These are phyloP conservation scores for Medicago arabica DNA, from an alignment of 306 rosid genomes.

Conservation along the genomic window DNA sequence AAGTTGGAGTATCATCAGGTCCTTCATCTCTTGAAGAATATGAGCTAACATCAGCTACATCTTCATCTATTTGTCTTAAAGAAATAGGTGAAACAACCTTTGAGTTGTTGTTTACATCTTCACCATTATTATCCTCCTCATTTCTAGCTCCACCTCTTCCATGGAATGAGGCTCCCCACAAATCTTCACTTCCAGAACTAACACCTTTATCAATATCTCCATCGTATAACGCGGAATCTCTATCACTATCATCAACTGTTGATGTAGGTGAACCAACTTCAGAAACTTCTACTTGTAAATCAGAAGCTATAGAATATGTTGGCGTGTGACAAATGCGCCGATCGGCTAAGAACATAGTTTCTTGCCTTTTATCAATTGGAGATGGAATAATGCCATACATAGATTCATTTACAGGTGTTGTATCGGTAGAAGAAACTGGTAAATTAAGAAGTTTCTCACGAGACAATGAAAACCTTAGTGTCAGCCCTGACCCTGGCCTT, in stretches of 20 bases:
- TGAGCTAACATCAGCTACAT: slow-evolving; percentile 40
- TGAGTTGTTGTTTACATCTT: slow-evolving; percentile 30
- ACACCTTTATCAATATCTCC: slow-evolving; percentile 67
- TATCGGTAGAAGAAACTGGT: slow-evolving; percentile 29
- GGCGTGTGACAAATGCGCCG: slow-evolving; percentile 61
- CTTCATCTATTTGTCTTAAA: slow-evolving; percentile 44
- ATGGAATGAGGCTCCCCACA: slow-evolving; percentile 54
- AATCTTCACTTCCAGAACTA: slow-evolving; percentile 52
- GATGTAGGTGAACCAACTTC: slow-evolving; percentile 74
- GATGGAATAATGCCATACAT: slow-evolving; percentile 47
- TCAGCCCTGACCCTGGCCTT: not conserved
- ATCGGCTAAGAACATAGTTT: slow-evolving; percentile 41
- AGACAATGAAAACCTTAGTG: slow-evolving; percentile 32
- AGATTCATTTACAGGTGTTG: slow-evolving; percentile 41
- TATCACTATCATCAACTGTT: slow-evolving; percentile 62
- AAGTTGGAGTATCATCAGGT: slow-evolving; percentile 37
- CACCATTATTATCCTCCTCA: slow-evolving; percentile 36
- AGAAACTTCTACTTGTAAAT: slow-evolving; percentile 92
- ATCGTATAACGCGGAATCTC: slow-evolving; percentile 59
- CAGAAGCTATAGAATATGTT: slow-evolving; percentile 85
- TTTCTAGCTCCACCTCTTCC: slow-evolving; percentile 22
- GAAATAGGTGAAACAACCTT: slow-evolving; percentile 34
- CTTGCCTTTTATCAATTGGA: slow-evolving; percentile 47
- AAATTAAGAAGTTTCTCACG: slow-evolving; percentile 37
- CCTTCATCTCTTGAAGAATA: slow-evolving; percentile 41